A percentile compares a stretch with the other conserved stretches of the same genome.
These are phyloP conservation scores for Pseudogymnoascus sp. DNA, from an alignment of 2,329 filamentous ascomycete genomes.

Conservation along the genomic window DNA sequence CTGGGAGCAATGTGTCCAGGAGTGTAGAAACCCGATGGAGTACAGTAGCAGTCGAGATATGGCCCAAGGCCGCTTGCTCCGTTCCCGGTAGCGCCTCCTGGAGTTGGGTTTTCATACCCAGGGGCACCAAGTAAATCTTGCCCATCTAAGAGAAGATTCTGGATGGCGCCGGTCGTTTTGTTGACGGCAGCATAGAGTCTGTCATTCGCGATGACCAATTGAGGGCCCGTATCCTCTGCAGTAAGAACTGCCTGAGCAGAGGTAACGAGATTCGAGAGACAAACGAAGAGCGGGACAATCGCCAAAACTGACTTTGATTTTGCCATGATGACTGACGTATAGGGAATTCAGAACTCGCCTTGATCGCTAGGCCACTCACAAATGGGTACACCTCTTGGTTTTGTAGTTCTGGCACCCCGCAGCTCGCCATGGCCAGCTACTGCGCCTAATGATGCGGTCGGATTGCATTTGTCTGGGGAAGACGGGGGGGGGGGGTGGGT, in stretches of 20 bases:
- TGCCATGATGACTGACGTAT: slow-evolving; percentile 2
- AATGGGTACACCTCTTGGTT: neutral
- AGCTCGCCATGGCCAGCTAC: neutral
- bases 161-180: slow-evolving; percentile 36
- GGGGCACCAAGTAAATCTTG: slow-evolving; percentile 45
- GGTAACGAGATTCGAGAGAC: neutral
- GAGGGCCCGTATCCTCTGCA: slow-evolving; percentile 26
- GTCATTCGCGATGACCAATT: slow-evolving; percentile 37
- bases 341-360: neutral
- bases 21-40: slow-evolving; percentile 50
- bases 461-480: no score
- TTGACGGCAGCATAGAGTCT: slow-evolving; percentile 37
- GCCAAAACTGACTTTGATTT: slow-evolving; percentile 4
- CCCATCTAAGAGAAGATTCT: slow-evolving; percentile 37
- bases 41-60: slow-evolving; percentile 58
- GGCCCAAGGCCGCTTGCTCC: slow-evolving; percentile 44
- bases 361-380: neutral
- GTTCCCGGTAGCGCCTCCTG: slow-evolving; percentile 22
- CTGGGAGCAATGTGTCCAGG: slow-evolving; percentile 43
- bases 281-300: neutral
- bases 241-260: slow-evolving; percentile 15
- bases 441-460: neutral
- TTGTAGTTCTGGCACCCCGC: neutral
- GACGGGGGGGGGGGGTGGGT: no score
- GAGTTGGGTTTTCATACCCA: slow-evolving; percentile 17